phyloP scores from a whole-genome alignment of 371 early-diverging fungal genomes.

The Lichtheimia hyalospora region DNA sequence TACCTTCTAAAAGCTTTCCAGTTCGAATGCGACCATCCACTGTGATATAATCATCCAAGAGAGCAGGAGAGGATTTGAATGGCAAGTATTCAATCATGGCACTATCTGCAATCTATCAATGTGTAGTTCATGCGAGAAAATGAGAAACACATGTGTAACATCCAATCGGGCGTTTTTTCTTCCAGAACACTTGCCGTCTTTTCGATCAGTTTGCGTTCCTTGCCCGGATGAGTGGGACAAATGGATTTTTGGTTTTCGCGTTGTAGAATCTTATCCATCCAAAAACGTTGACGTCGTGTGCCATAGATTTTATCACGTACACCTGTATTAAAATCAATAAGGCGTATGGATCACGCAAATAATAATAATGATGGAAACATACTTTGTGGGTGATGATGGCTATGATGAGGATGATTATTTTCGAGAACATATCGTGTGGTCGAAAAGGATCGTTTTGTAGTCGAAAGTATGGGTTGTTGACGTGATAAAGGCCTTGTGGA shows the following conservation, averaged over 20 bases:
- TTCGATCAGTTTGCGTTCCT: slow-evolving; percentile 16
- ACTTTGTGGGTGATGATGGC: background rate
- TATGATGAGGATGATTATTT: too few relatives aligned
- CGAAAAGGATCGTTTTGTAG: too few relatives aligned
- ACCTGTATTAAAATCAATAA: background rate
- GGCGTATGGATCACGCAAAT: too few relatives aligned
- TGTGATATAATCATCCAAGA: slow-evolving; percentile 83
- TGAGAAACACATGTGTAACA: too few relatives aligned
- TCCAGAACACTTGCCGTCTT: slow-evolving; percentile 15
- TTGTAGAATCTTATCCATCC: slow-evolving; percentile 45
- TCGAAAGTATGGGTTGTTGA: too few relatives aligned
- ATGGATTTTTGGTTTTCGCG: slow-evolving; percentile 21
- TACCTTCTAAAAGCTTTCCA: slow-evolving; percentile 65
- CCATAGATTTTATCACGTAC: slow-evolving; percentile 23
- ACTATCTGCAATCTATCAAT: slow-evolving; percentile 68
- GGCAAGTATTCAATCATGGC: slow-evolving; percentile 78
- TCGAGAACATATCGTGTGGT: too few relatives aligned
- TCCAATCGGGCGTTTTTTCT: too few relatives aligned
- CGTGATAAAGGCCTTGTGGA: too few relatives aligned
- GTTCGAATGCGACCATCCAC: slow-evolving; percentile 64
- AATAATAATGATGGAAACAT: too few relatives aligned
- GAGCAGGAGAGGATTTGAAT: slow-evolving; percentile 71
- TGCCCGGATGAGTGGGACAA: slow-evolving; percentile 17
- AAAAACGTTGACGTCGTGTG: slow-evolving; percentile 38
- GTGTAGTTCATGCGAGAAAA: too few relatives aligned